Evolutionary conservation across 2,329 filamentous ascomycete species (phyloP).

Genomic region (Trichocomaceae sp.): DNA sequence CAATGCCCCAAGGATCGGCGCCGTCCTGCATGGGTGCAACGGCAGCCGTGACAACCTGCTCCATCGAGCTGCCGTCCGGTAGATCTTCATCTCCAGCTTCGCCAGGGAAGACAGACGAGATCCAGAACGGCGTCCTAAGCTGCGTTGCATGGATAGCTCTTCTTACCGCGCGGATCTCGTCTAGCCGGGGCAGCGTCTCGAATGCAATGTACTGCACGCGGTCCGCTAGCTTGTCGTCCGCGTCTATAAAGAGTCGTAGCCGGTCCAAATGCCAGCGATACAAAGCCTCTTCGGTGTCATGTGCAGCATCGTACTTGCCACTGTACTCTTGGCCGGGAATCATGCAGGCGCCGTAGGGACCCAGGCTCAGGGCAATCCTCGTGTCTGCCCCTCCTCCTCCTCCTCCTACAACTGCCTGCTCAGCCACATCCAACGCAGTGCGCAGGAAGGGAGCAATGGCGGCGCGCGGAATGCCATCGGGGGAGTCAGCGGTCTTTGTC

Average conservation of each 20-base stretch:
- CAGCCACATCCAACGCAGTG: constrained; percentile 33
- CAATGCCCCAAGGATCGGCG: constrained; percentile 53
- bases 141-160: constrained; percentile 23
- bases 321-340: constrained; percentile 60
- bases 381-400: too few relatives aligned
- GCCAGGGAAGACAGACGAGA: constrained; percentile 56
- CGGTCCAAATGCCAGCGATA: constrained; percentile 53
- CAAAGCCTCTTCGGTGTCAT: constrained; percentile 42
- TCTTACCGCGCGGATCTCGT: constrained; percentile 51
- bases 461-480: constrained; percentile 38
- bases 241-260: constrained; percentile 44
- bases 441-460: constrained; percentile 40
- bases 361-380: constrained; percentile 51
- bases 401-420: constrained; percentile 24
- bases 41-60: constrained; percentile 38
- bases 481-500: constrained; percentile 41
- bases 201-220: constrained; percentile 53
- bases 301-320: constrained; percentile 51
- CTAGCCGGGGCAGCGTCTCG: constrained; percentile 59
- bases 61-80: constrained; percentile 50
- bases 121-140: constrained; percentile 48
- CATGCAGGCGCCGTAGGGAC: constrained; percentile 63
- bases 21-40: constrained; percentile 20
- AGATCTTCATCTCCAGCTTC: constrained; percentile 40
- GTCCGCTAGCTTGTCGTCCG: constrained; percentile 32